These are phyloP conservation scores for Colletotrichum horii DNA, from an alignment of 2,329 filamentous ascomycete species.

Conservation along the genomic window DNA sequence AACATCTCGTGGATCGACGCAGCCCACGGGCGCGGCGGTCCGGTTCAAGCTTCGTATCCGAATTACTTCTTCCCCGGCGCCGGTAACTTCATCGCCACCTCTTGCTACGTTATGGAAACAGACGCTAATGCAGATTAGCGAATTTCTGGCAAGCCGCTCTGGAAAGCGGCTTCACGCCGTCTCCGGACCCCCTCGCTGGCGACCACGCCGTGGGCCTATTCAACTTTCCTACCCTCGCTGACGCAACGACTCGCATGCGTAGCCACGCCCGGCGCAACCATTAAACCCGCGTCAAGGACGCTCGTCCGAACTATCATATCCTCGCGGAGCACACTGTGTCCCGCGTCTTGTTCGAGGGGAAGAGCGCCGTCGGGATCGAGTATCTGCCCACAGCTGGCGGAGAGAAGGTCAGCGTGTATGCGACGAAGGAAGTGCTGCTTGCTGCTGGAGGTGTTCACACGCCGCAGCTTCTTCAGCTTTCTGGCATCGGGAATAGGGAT, in stretches of 20 bases:
- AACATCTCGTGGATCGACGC: constrained; percentile 16
- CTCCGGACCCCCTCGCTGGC: constrained; percentile 28
- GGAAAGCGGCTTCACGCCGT: constrained; percentile 25
- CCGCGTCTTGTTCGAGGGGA: constrained; percentile 58
- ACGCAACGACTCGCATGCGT: constrained; percentile 33
- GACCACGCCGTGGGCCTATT: constrained; percentile 28
- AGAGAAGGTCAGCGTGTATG: background rate
- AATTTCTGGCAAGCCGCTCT: constrained; percentile 33
- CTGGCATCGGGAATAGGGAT: constrained; percentile 47
- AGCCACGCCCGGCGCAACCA: constrained; percentile 32
- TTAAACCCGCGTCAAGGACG: constrained; percentile 30
- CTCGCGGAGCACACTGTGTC: constrained; percentile 61
- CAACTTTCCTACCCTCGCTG: constrained; percentile 28
- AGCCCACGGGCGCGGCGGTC: constrained; percentile 31
- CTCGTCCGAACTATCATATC: constrained; percentile 64
- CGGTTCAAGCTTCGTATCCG: constrained; percentile 34
- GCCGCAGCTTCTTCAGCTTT: constrained; percentile 52
- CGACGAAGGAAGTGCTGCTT: constrained; percentile 43
- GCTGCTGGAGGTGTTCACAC: constrained; percentile 44
- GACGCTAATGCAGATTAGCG: background rate
- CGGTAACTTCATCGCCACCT: constrained; percentile 10
- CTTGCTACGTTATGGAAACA: rapidly evolving
- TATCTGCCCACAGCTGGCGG: constrained; percentile 39
- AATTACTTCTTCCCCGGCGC: constrained; percentile 35
- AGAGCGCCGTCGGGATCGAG: constrained; percentile 62